Percentiles rank a stretch among this genome's conserved stretches.
phyloP scores from a whole-genome alignment of 306 rosid species.

The Trifolium fragiferum region DNA sequence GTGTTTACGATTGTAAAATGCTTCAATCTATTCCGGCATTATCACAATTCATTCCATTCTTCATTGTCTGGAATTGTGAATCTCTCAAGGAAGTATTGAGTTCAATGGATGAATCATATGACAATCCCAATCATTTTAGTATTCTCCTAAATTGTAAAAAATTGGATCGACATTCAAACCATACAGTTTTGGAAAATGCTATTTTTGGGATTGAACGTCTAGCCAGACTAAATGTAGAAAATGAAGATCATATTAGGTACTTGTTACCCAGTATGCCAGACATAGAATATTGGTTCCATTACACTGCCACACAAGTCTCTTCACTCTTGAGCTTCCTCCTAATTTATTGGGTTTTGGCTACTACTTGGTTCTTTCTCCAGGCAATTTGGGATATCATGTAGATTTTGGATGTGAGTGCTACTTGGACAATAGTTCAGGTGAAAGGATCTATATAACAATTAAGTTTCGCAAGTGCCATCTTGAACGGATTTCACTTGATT shows the following conservation, averaged over 20 bases:
- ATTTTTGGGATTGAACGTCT: neutral
- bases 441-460: neutral
- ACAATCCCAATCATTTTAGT: no score
- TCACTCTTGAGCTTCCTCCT: neutral
- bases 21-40: conserved; percentile 23
- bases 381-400: rapidly evolving
- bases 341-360: conserved; percentile 9
- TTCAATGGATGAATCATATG: neutral
- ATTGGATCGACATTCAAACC: neutral
- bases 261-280: neutral
- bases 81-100: conserved; percentile 6
- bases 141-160: neutral
- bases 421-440: conserved; percentile 3
- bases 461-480: neutral
- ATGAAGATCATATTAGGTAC: neutral
- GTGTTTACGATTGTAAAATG: neutral
- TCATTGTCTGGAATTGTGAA: neutral
- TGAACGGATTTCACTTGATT: no score
- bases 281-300: conserved; percentile 2
- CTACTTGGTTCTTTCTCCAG: conserved; percentile 27
- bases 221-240: neutral
- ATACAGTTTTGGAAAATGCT: neutral
- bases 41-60: neutral
- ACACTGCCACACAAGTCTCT: neutral
- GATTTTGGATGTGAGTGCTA: conserved; percentile 28